Evolutionary conservation across 2,329 filamentous ascomycete genomes (phyloP), one percentile per base, ranked within the genome.

Genomic region (Calonectria pauciramosa): DNA sequence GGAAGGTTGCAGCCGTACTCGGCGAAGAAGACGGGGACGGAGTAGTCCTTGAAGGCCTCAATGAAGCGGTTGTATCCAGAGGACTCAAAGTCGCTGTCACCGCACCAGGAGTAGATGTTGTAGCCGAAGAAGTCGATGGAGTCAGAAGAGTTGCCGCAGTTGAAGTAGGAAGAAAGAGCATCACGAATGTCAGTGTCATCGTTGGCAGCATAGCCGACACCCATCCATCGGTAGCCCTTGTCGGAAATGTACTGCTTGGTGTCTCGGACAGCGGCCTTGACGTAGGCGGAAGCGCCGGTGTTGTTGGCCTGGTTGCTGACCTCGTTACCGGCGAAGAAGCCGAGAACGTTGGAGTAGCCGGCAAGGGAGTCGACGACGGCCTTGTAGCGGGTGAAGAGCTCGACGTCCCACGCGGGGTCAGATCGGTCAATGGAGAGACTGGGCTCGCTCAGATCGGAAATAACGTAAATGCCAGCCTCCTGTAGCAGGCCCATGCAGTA

Each of bases 71-170:
- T 89, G 87, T 96, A 99, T 70, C 95, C 95, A 4, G 97, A 98
- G 71, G 89, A 83, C 41, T 89, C 83, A 88, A 94, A 97, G 82
- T 89, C 92, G 83, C 95, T 98, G 80, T 96, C 85, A 80, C 96
- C 97, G 85, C 97, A 99, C 97, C 97, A 99, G 69, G 96, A 98
- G 91, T 99, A 99, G 88, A 99, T 98, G 90, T 99, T 99, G 93
- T 99, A 99, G 74, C 97, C 97, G 94, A 96, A 99, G 90, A 97
- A 99, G 87, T 99, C 97, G 79, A 99, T 98, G 74, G 94, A 82
- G 8, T 89, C 87, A 44, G 89, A 84, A 75, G 91, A 85, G 7
- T 82, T 72, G 74, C 96, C 95, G 84, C 97, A 99, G 90, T 98
- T 96, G 89, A 99, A 98, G 91, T 98, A 99, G 84, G 95, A 89